These are phyloP conservation scores for Citrus hindsii DNA, from an alignment of 345 rosid species.

Conservation along the genomic window DNA sequence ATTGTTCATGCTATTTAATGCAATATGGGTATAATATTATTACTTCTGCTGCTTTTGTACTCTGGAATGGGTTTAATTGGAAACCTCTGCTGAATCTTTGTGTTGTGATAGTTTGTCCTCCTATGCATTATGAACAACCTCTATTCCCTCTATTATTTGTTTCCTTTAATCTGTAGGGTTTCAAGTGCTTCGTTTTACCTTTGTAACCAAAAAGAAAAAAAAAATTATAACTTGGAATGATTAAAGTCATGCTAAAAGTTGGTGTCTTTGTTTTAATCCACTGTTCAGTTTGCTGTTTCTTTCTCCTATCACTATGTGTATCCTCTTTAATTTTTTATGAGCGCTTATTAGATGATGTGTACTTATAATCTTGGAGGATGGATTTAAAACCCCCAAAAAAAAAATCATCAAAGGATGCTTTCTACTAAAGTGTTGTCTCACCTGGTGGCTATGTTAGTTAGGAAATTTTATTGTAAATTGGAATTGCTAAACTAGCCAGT, in stretches of 20 bases:
- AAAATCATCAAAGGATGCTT: too few relatives aligned
- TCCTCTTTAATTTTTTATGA: not conserved
- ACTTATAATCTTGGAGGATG: not conserved
- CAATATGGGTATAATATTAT: not conserved
- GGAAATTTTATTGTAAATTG: not conserved
- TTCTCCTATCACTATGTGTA: not conserved
- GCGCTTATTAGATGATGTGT: not conserved
- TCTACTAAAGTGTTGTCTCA: not conserved
- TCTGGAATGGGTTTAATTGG: not conserved
- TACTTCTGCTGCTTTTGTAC: not conserved
- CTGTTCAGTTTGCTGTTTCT: not conserved
- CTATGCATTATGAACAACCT: not conserved
- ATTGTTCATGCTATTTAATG: too few relatives aligned
- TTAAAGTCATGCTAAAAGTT: not conserved
- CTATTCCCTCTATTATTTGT: not conserved
- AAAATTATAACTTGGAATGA: too few relatives aligned
- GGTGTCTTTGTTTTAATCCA: not conserved
- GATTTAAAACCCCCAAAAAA: too few relatives aligned
- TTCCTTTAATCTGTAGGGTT: not conserved
- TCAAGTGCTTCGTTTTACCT: not conserved
- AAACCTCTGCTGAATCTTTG: not conserved
- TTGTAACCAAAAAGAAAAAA: not conserved
- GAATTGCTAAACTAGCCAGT: not conserved
- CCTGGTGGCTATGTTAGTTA: not conserved
- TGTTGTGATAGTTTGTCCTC: not conserved